Base-by-base conservation (phyloP, 2,329 filamentous ascomycete genomes). In the Stachybotrys echinatus region DNA sequence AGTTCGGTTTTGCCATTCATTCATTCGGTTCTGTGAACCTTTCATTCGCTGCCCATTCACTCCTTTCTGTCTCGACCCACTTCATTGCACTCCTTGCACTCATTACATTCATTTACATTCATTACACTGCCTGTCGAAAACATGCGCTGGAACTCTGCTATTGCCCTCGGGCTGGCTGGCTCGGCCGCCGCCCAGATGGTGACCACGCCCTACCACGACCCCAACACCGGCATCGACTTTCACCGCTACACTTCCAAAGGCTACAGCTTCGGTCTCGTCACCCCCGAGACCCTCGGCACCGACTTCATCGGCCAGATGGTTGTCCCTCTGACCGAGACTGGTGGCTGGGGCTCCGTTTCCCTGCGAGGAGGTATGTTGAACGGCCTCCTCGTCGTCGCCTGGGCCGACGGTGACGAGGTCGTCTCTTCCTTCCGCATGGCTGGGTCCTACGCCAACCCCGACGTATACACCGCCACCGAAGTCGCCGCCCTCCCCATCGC, bases 261-360 rank as follows among this genome's bases (percentile, higher is more conserved):
- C 21, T 80, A 67, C 58, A 67, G 60, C 22, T 74, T 80, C 49
- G 77, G 76, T 57, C 67, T 82, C 38, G 76, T 74, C 2, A 60
- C 80, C 2, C 77, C 79, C 1, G 67, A 76, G 52, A 72, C 65
- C 12, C 62, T 73, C 14, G 69, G 63, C 1, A 71, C 70, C 12
- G 79, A 83, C 60, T 74, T 82, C 55, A 79, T 83, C 52, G 75
- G 73, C 7, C 75, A 81, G 58, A 68, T 83, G 42, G 71, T 79
- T 2, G 62, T 62, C 1, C 71, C 71, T 2, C 55, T 66, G n/a
- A 63, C 56, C 6, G 67, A 73, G 49, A 50, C 23, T 1, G 53
- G 50, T 10, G 68, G 67, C 3, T 82, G 74, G 70, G 73, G 69
- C 45, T 77, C 73, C 51, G 66, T 77, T 21, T 73, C 71, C 19